phyloP scores from a whole-genome alignment of 345 rosid genomes.

The Eucalyptus cloeziana region DNA sequence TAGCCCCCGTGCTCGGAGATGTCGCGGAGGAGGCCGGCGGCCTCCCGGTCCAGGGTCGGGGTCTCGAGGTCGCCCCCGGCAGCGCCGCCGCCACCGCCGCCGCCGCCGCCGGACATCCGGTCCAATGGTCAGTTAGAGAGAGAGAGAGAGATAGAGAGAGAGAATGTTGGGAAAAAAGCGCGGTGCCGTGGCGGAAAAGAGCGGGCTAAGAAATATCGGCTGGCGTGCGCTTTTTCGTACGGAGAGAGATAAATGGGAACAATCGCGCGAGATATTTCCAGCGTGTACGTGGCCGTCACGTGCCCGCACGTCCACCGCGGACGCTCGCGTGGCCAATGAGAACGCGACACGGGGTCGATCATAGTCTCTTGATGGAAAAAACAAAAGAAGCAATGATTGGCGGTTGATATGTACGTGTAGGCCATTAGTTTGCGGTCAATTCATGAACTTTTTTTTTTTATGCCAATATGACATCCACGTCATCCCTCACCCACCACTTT shows the following conservation, averaged over 20 bases:
- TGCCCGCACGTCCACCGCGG: neutral
- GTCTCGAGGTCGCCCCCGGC: constrained; percentile 26
- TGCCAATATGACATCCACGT: no score
- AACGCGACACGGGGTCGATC: neutral
- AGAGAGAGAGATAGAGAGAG: neutral
- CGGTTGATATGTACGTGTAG: no score
- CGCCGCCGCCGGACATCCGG: neutral
- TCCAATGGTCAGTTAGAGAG: neutral
- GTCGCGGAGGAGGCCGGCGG: constrained; percentile 40
- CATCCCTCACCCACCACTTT: no score
- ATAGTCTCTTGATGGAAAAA: no score
- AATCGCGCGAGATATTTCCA: neutral
- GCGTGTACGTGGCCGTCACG: neutral
- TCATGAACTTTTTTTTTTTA: no score
- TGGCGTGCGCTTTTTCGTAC: neutral
- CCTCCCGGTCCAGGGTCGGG: constrained; percentile 63
- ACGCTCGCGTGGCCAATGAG: neutral
- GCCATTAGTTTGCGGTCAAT: no score
- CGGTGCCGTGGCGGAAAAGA: neutral
- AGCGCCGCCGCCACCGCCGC: neutral
- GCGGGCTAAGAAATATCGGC: neutral
- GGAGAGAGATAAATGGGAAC: neutral
- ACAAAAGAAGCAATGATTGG: no score
- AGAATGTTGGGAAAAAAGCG: neutral
- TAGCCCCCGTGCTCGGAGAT: constrained; percentile 80